Evolutionary conservation across 75 land plant species (phyloP).

Genomic region (Cupressus sempervirens): DNA sequence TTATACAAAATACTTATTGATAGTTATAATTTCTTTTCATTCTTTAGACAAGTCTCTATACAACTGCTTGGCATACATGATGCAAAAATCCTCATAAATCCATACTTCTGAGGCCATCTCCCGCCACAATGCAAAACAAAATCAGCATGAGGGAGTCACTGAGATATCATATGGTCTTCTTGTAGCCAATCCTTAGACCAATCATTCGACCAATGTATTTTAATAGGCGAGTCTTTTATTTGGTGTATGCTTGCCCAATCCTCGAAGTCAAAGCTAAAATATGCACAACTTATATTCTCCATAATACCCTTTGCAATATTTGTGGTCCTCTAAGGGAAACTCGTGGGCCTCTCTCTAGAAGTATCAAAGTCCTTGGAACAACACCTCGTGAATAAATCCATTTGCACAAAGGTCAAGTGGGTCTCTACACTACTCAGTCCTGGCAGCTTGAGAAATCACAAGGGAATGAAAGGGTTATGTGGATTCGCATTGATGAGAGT

Average conservation of each 20-base stretch:
- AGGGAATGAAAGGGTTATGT: constrained; percentile 47
- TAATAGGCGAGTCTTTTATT: constrained; percentile 48
- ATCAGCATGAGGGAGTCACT: constrained; percentile 42
- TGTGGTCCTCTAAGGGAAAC: constrained; percentile 48
- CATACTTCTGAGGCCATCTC: constrained; percentile 93
- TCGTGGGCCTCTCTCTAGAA: constrained; percentile 50
- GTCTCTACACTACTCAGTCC: constrained; percentile 44
- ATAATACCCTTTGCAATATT: constrained; percentile 44
- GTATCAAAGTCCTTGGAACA: constrained; percentile 42
- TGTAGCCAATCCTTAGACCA: constrained; percentile 67
- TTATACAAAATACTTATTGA: too few relatives aligned
- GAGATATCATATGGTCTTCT: constrained; percentile 44
- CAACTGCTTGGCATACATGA: too few relatives aligned
- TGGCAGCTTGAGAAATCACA: constrained; percentile 49
- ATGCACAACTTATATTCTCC: constrained; percentile 47
- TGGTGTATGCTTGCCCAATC: constrained; percentile 48
- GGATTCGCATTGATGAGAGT: constrained; percentile 57
- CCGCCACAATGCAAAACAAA: constrained; percentile 70
- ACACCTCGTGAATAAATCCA: constrained; percentile 36
- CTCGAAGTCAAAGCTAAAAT: constrained; percentile 59
- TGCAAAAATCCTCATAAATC: too few relatives aligned
- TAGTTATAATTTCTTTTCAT: too few relatives aligned
- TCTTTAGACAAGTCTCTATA: too few relatives aligned
- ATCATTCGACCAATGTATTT: constrained; percentile 64
- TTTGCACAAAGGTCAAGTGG: constrained; percentile 25